Percentiles rank a stretch among this genome's conserved stretches.
These are phyloP conservation scores for Blastobotrys petasosporus DNA, from an alignment of 1,139 yeast species.

Conservation along the genomic window DNA sequence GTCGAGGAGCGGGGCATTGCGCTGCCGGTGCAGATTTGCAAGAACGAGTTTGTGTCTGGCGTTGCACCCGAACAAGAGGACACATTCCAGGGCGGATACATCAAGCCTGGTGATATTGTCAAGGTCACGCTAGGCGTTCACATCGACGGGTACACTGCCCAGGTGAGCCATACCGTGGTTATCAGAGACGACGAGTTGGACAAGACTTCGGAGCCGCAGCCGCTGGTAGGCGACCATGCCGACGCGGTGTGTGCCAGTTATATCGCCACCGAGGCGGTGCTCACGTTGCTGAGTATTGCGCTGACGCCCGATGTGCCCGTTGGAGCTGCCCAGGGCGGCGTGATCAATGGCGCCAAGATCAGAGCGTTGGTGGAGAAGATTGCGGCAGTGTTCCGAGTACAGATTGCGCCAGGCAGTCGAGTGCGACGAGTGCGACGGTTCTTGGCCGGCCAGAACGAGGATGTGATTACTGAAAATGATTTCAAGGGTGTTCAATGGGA, in stretches of 20 bases:
- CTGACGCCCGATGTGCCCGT: slow-evolving; percentile 55
- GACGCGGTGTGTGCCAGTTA: slow-evolving; percentile 88
- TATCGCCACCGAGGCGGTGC: slow-evolving; percentile 78
- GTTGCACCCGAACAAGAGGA: slow-evolving; percentile 86
- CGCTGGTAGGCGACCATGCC: slow-evolving; percentile 76
- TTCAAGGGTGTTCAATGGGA: slow-evolving; percentile 92
- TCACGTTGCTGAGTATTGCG: slow-evolving; percentile 66
- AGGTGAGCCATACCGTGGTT: slow-evolving; percentile 78
- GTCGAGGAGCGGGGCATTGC: slow-evolving; percentile 69
- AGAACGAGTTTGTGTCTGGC: slow-evolving; percentile 70
- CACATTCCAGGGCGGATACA: slow-evolving; percentile 38
- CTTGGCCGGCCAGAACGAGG: slow-evolving; percentile 84
- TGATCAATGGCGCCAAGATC: slow-evolving; percentile 61
- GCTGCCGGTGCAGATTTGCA: slow-evolving; percentile 81
- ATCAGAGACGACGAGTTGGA: slow-evolving; percentile 47
- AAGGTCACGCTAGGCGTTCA: slow-evolving; percentile 84
- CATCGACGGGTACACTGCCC: slow-evolving; percentile 90
- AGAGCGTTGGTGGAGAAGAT: slow-evolving; percentile 73
- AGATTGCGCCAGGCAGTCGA: slow-evolving; percentile 85
- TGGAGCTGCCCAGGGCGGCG: slow-evolving; percentile 29
- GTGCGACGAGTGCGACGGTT: slow-evolving; percentile 88
- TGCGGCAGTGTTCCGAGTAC: slow-evolving; percentile 75
- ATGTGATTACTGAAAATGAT: slow-evolving; percentile 84
- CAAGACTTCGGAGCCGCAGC: slow-evolving; percentile 46
- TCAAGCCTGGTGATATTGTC: slow-evolving; percentile 73